Base-by-base conservation (phyloP, 306 rosid species). In the Medicago arabica region DNA sequence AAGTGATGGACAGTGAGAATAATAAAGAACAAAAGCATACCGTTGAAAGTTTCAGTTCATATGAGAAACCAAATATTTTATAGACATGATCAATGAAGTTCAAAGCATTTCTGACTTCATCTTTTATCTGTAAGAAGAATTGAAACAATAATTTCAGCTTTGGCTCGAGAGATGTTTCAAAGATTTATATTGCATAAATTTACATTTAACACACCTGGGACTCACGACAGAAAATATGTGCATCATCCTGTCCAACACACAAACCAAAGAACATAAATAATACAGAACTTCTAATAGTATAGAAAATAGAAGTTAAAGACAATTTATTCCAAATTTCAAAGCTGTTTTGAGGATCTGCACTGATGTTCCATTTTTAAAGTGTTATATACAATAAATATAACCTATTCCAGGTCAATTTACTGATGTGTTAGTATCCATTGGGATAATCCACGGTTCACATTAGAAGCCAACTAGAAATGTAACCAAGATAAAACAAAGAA, bases 171-270 rank as follows among this genome's bases (percentile, higher is more conserved):
- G 59, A 65, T 65, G 69, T 36, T 23, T 13, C 1, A 55, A 36
- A 74, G 9, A 71, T 28, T 69, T 44, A 28, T 28, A 46, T 5
- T 34, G 46, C 41, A 60, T 54, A 19, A 12, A 49, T 69, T 58
- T 54, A 75, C 76, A 43, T 79, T 41, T 18, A 71, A 74, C 85
- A 58, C 75, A 94, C 98, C 91, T 94, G 98, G 54, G 96, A 92
- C 80, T 90, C 96, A 87, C 88, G 86, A 83, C 97, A 94, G 87
- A 94, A 94, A 80, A 94, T 94, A 76, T 94, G 97, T 67, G 97
- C 96, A 85, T 94, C 98, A 76, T 94, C 98, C 97, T 94, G 93
- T 17, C 46, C 51, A 75, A 59, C 38, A 84, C 36, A 79, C 61
- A 81, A 67, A 85, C 18, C 41, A 72, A 71, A 85, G 11, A 41